Evolutionary conservation across 139 green algal species (phyloP), one percentile per base, ranked within the genome.

Genomic region (Klebsormidium nitens): DNA sequence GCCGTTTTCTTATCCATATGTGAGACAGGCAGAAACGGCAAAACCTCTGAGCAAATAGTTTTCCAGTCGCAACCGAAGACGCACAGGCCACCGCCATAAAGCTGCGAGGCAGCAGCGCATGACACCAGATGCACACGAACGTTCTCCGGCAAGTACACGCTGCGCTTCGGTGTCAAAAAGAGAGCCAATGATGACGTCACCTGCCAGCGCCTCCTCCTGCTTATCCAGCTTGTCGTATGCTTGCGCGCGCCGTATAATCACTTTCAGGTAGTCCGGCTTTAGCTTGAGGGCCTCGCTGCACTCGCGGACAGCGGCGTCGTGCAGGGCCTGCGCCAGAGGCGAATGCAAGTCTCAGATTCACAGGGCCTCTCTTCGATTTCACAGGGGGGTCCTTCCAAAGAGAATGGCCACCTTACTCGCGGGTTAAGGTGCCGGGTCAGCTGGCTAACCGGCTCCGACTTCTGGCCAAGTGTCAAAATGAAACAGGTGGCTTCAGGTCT

Each of bases 211-310:
- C 26, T 82, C 76, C 39, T 97, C 88, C 32, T 89, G 47, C 14
- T 97, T 85, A 4, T 95, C 87, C 48, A 96, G 72, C 59, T 81
- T 62, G 64, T 96, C 86, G 46, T 89, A 85, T 0, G 91, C 90
- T 5, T 76, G 71, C 3, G 59, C 64, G 0, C 93, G 79, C 23
- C 93, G 82, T 68, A 91, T 75, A 37, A 91, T 64, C 23, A 87
- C 93, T 71, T 97, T 97, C 0, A 84, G 32, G 59, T 94, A 93
- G 2, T 8, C 8, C 17, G 52, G 35, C 32, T 83, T 59, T 17
- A 74, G 32, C 19, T 76, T 62, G 8, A 87, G 58, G 40, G 79
- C 79, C 31, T 6, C 17, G 1, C 57, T 81, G 80, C 83, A 87
- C 3, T 74, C 69, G 17, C 52, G 44, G 19, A 76, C 64, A 17